Percentiles rank a stretch among this genome's conserved stretches.
phyloP scores from a whole-genome alignment of 202 grass and related monocot genomes.

The Digitaria exilis region DNA sequence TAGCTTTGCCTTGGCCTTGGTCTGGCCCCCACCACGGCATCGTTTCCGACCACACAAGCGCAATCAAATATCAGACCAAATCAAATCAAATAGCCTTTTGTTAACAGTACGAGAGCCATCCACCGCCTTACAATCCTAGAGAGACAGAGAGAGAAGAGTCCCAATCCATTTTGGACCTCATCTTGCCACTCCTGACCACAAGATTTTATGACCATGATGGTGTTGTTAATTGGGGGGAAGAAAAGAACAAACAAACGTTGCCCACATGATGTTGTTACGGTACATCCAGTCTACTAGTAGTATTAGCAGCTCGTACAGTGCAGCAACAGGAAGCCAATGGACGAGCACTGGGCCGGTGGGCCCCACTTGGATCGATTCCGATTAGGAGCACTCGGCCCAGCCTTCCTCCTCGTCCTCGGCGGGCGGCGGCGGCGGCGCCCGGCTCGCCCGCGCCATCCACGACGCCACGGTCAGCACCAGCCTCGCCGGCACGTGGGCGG shows the following conservation, averaged over 20 bases:
- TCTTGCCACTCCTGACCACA: constrained; percentile 13
- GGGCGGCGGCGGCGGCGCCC: background rate
- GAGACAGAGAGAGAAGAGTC: background rate
- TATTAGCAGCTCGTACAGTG: background rate
- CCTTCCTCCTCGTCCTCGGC: constrained; percentile 43
- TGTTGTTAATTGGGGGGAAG: background rate
- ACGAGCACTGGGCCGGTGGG: background rate
- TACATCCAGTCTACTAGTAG: background rate
- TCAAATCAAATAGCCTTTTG: background rate
- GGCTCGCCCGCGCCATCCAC: constrained; percentile 41
- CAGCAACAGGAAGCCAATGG: background rate
- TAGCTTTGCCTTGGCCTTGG: background rate
- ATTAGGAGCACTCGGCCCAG: constrained; percentile 69
- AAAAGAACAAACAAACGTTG: constrained; percentile 40
- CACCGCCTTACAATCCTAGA: background rate
- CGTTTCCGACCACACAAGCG: constrained; percentile 32
- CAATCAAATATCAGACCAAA: background rate
- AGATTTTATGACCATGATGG: background rate
- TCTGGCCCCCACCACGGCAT: background rate
- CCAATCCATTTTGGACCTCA: background rate
- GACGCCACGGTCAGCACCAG: constrained; percentile 42
- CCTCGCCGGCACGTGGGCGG: constrained; percentile 58
- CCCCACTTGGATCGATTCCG: background rate
- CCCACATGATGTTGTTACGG: constrained; percentile 27
- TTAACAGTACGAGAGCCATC: background rate